Evolutionary conservation across 345 rosid genomes (phyloP).

Genomic region (Corchorus capsularis): DNA sequence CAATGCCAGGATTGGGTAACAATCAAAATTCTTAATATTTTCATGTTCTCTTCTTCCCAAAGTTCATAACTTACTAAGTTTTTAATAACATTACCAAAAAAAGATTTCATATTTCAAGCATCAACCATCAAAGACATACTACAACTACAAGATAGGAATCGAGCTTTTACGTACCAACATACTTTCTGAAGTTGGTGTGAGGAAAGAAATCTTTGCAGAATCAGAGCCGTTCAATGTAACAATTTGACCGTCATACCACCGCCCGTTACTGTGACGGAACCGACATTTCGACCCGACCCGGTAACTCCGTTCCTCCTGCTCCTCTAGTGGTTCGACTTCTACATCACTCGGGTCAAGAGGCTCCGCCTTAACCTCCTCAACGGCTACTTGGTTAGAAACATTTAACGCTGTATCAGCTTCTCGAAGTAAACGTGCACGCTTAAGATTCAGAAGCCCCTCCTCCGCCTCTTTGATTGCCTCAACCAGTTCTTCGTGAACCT

Average conservation of each 20-base stretch:
- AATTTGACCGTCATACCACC: conserved; percentile 89
- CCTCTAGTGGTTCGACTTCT: conserved; percentile 56
- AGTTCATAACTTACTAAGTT: background rate
- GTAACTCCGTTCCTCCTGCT: conserved; percentile 44
- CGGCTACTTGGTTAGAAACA: conserved; percentile 26
- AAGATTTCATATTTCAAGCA: background rate
- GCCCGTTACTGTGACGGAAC: conserved; percentile 72
- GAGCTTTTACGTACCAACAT: conserved; percentile 64
- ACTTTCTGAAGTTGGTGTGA: conserved; percentile 79
- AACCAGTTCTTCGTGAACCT: conserved; percentile 83
- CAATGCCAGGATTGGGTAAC: background rate
- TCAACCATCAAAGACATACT: background rate
- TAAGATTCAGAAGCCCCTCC: conserved; percentile 77
- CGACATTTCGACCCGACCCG: conserved; percentile 77
- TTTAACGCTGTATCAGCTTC: conserved; percentile 57
- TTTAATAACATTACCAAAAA: background rate
- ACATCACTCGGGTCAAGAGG: conserved; percentile 43
- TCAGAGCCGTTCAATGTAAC: conserved; percentile 53
- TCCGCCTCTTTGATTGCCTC: conserved; percentile 67
- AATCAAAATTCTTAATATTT: background rate
- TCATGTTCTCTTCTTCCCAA: background rate
- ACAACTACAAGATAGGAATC: background rate
- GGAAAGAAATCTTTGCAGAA: conserved; percentile 77
- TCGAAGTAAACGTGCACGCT: conserved; percentile 69
- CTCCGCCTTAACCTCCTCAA: conserved; percentile 52